phyloP scores from a whole-genome alignment of 1,139 yeast species.

The Trichomonascaceae sp. region DNA sequence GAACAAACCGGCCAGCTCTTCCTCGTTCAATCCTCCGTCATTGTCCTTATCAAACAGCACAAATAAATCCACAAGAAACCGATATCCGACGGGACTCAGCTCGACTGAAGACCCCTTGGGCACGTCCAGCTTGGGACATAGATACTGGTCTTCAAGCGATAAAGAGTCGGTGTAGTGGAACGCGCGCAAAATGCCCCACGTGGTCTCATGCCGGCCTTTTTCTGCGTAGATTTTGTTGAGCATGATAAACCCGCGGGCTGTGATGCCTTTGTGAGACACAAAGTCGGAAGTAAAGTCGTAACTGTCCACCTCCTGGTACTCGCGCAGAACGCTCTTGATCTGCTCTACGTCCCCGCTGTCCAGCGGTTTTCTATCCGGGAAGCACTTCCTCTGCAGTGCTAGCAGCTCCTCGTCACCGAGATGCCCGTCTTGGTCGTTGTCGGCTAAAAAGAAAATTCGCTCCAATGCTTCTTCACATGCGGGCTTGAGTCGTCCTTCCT shows the following conservation, averaged over 20 bases:
- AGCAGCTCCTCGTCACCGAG: conserved; percentile 58
- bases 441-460: conserved; percentile 73
- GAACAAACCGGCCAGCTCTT: conserved; percentile 55
- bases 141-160: conserved; percentile 63
- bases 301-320: conserved; percentile 5
- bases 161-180: conserved; percentile 87
- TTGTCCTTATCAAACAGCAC: conserved; percentile 81
- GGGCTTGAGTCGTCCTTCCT: conserved; percentile 70
- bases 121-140: conserved; percentile 68
- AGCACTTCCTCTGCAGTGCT: conserved; percentile 61
- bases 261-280: conserved; percentile 38
- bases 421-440: conserved; percentile 80
- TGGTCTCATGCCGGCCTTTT: conserved; percentile 87
- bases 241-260: conserved; percentile 61
- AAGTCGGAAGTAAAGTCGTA: conserved; percentile 1
- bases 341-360: conserved; percentile 40
- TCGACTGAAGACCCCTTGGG: conserved; percentile 74
- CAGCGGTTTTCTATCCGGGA: conserved; percentile 39
- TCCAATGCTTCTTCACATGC: conserved; percentile 63
- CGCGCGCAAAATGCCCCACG: conserved; percentile 83
- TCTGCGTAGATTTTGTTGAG: conserved; percentile 76
- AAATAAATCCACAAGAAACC: conserved; percentile 82
- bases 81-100: conserved; percentile 83
- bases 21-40: conserved; percentile 81
- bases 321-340: conserved; percentile 29